These are phyloP conservation scores for Phyllosticta capitalensis DNA, from an alignment of 2,329 filamentous ascomycete species.

Conservation along the genomic window DNA sequence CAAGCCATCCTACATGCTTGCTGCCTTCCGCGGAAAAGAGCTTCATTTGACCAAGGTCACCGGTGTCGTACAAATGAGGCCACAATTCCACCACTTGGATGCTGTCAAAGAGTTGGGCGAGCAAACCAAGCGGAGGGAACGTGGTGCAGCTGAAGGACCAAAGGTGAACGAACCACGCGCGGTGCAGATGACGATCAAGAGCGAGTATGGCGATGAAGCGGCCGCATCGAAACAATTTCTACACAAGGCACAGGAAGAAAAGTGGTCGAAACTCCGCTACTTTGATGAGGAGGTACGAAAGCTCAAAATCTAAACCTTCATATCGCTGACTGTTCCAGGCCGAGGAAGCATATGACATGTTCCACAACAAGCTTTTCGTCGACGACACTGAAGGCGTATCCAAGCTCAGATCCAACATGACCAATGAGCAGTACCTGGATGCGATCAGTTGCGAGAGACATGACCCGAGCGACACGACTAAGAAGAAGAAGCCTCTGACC, in stretches of 20 bases:
- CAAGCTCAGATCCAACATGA: slow-evolving; percentile 45
- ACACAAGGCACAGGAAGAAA: slow-evolving; percentile 67
- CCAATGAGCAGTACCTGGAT: slow-evolving; percentile 52
- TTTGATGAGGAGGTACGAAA: slow-evolving; percentile 61
- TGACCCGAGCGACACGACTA: slow-evolving; percentile 27
- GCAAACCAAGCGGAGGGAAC: slow-evolving; percentile 31
- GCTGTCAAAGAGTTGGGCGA: slow-evolving; percentile 66
- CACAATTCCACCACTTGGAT: slow-evolving; percentile 88
- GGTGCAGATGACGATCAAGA: slow-evolving; percentile 82
- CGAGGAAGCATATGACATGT: slow-evolving; percentile 64
- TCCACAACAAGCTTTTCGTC: slow-evolving; percentile 62
- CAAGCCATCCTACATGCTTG: slow-evolving; percentile 75
- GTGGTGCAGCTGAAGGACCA: slow-evolving; percentile 37
- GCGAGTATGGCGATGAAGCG: slow-evolving; percentile 56
- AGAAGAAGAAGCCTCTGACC: slow-evolving; percentile 26
- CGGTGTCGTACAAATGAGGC: slow-evolving; percentile 77
- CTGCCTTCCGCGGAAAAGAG: slow-evolving; percentile 76
- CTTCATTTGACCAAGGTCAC: slow-evolving; percentile 78
- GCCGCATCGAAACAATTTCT: slow-evolving; percentile 69
- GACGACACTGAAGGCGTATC: slow-evolving; percentile 33
- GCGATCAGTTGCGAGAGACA: slow-evolving; percentile 47
- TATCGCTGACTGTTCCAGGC: slow-evolving; percentile 28
- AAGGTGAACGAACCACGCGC: slow-evolving; percentile 54
- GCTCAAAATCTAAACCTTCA: background rate
- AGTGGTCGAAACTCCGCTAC: slow-evolving; percentile 72